These are phyloP conservation scores for Pseudomonodictys pantanalensis DNA, from an alignment of 495 filamentous ascomycete genomes.

Conservation along the genomic window DNA sequence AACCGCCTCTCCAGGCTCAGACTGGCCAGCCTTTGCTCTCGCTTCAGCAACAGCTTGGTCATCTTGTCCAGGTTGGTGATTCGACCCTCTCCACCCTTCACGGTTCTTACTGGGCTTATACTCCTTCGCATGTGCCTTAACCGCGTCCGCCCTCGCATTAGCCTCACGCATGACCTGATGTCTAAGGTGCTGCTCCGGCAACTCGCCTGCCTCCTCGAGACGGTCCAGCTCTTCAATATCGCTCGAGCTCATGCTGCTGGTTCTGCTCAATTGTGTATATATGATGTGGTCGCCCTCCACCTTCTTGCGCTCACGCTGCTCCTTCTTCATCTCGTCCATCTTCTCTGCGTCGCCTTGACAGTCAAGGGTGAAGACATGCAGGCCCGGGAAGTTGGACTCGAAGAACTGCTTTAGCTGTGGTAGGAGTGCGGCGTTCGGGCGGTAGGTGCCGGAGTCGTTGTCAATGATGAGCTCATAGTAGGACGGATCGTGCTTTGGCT, in stretches of 20 bases:
- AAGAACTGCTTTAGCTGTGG: slow-evolving; percentile 68
- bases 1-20: not conserved
- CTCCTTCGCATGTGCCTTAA: slow-evolving; percentile 22
- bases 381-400: slow-evolving; percentile 65
- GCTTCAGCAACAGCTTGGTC: not conserved
- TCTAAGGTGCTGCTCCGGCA: slow-evolving; percentile 14
- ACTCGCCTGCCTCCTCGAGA: slow-evolving; percentile 39
- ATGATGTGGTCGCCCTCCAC: slow-evolving; percentile 57
- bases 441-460: slow-evolving; percentile 91
- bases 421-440: slow-evolving; percentile 72
- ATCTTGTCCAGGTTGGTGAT: slow-evolving; percentile 17
- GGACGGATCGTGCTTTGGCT: slow-evolving; percentile 53
- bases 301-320: slow-evolving; percentile 63
- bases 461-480: slow-evolving; percentile 89
- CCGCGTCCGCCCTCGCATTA: slow-evolving; percentile 16
- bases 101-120: slow-evolving; percentile 21
- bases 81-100: slow-evolving; percentile 21
- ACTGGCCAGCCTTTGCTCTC: slow-evolving; percentile 5
- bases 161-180: slow-evolving; percentile 21
- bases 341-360: slow-evolving; percentile 63
- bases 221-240: slow-evolving; percentile 72
- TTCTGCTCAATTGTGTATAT: slow-evolving; percentile 63
- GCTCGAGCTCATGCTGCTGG: slow-evolving; percentile 58
- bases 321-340: slow-evolving; percentile 59
- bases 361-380: slow-evolving; percentile 67